phyloP scores from a whole-genome alignment of 345 rosid species.

The Abelmoschus esculentus region DNA sequence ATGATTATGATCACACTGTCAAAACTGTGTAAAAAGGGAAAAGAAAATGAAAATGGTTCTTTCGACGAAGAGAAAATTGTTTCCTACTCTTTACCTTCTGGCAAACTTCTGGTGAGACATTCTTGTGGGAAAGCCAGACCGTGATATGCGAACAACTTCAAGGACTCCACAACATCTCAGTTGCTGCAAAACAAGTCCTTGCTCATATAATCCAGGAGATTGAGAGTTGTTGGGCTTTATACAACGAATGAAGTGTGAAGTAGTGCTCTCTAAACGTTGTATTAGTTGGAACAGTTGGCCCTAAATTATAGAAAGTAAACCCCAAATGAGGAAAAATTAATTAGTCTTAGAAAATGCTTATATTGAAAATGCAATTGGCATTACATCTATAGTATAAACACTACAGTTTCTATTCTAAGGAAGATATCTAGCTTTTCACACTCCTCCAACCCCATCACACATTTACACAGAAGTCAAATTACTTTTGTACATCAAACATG shows the following conservation, averaged over 20 bases:
- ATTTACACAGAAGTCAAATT: background rate
- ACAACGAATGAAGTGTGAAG: constrained; percentile 96
- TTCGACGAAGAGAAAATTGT: background rate
- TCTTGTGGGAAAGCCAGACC: constrained; percentile 97
- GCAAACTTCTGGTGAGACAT: constrained; percentile 96
- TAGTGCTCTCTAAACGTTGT: constrained; percentile 90
- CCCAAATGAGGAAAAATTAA: constrained; percentile 11
- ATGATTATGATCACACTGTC: background rate
- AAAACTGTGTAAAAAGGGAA: background rate
- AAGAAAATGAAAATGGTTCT: background rate
- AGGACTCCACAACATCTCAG: constrained; percentile 96
- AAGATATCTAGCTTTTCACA: background rate
- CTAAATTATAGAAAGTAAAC: constrained; percentile 29
- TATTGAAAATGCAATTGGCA: background rate
- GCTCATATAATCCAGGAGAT: constrained; percentile 83
- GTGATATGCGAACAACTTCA: constrained; percentile 97
- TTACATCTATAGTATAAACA: background rate
- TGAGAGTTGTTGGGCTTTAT: constrained; percentile 85
- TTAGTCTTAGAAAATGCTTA: background rate
- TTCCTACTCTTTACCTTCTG: constrained; percentile 48
- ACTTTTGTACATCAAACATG: background rate
- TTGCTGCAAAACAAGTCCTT: constrained; percentile 91
- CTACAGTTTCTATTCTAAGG: background rate
- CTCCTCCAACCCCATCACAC: background rate
- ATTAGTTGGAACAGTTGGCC: constrained; percentile 90